These are phyloP conservation scores for Trichoderma harzianum DNA, from an alignment of 2,329 filamentous ascomycete genomes.

Conservation along the genomic window DNA sequence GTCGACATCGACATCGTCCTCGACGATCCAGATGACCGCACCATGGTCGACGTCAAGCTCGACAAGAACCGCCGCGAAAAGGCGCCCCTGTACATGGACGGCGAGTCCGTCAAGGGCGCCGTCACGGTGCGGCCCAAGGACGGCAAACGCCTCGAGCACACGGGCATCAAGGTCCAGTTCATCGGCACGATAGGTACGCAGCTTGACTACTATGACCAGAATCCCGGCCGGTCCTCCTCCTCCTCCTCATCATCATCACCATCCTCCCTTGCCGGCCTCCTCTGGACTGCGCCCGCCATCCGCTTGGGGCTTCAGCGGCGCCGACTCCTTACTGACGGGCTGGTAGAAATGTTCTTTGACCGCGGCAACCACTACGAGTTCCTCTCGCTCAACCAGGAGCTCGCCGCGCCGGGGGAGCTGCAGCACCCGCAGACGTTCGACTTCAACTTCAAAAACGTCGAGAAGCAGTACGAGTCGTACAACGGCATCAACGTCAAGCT, in stretches of 20 bases:
- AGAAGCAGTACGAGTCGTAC: slow-evolving; percentile 99
- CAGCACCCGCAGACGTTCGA: slow-evolving; percentile 98
- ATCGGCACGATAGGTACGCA: slow-evolving; percentile 88
- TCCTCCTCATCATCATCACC: background rate
- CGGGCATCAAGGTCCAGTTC: slow-evolving; percentile 99
- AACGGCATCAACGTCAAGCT: slow-evolving; percentile 99
- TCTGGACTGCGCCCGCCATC: slow-evolving; percentile 18
- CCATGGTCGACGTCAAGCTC: slow-evolving; percentile 95
- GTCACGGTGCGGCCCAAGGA: slow-evolving; percentile 96
- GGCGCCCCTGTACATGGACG: slow-evolving; percentile 94
- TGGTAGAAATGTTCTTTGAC: slow-evolving; percentile 97
- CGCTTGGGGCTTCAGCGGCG: slow-evolving; percentile 16
- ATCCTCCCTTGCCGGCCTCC: background rate
- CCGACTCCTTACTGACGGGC: slow-evolving; percentile 19
- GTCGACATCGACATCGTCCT: slow-evolving; percentile 99
- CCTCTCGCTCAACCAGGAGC: slow-evolving; percentile 91
- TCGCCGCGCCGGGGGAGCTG: slow-evolving; percentile 93
- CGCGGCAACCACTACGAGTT: slow-evolving; percentile 99
- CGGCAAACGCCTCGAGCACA: slow-evolving; percentile 96
- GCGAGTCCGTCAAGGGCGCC: slow-evolving; percentile 94
- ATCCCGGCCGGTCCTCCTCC: background rate
- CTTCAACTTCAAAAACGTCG: slow-evolving; percentile 99
- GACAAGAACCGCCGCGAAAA: slow-evolving; percentile 98
- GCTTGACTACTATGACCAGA: slow-evolving; percentile 10
- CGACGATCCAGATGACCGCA: slow-evolving; percentile 88